Conservation (phyloP, 306 rosid species). For the Acacia melanoxylon region DNA sequence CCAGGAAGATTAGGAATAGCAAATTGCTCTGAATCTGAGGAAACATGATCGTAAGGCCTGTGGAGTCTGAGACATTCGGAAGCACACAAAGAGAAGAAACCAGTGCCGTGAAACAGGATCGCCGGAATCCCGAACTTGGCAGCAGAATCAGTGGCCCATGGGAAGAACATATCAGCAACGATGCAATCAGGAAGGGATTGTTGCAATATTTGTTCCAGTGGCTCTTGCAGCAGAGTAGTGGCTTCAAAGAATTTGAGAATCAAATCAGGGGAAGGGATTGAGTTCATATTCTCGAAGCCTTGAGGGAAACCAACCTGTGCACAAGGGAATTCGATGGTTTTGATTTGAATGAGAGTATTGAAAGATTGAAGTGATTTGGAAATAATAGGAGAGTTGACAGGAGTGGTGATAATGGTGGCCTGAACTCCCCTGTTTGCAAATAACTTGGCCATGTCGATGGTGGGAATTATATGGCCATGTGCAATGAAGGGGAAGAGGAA, state of each 20-base stretch:
- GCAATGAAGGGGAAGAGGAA: constrained; percentile 51
- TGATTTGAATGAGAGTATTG: not conserved
- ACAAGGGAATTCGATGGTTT: not conserved
- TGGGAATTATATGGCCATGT: constrained; percentile 39
- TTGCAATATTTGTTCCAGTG: not conserved
- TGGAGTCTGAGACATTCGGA: not conserved
- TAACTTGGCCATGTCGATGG: constrained; percentile 41
- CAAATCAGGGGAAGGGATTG: not conserved
- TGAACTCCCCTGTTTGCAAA: constrained; percentile 36
- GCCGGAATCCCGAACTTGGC: not conserved
- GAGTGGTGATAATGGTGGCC: constrained; percentile 54
- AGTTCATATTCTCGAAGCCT: not conserved
- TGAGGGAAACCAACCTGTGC: not conserved
- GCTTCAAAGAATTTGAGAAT: not conserved
- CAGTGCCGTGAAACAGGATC: not conserved
- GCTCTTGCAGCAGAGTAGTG: not conserved
- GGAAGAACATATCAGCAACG: not conserved
- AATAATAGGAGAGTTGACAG: constrained; percentile 31
- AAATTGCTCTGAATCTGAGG: not conserved
- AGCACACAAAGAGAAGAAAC: not conserved
- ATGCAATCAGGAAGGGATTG: not conserved
- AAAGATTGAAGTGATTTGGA: constrained; percentile 30
- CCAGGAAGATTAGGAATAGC: not conserved
- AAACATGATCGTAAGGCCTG: not conserved
- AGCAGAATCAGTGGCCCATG: not conserved